These are phyloP conservation scores for Phytopythium vexans DNA, from an alignment of 352 stramenopile genomes.

Conservation along the genomic window DNA sequence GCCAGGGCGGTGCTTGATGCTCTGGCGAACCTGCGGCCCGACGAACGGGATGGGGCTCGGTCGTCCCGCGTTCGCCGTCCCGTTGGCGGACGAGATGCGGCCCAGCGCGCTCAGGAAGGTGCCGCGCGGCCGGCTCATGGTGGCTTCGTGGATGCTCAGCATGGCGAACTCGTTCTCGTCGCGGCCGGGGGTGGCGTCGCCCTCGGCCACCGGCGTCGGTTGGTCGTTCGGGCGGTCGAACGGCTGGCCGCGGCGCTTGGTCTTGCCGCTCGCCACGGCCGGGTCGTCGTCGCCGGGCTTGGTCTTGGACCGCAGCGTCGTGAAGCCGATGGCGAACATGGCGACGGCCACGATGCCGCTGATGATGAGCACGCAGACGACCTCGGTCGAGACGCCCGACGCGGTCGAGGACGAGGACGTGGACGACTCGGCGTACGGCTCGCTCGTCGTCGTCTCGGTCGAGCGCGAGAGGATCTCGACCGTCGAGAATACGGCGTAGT, in stretches of 20 bases:
- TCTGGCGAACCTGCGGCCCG: slow-evolving; percentile 41
- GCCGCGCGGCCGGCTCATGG: slow-evolving; percentile 48
- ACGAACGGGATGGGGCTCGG: slow-evolving; percentile 44
- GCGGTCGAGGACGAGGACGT: slow-evolving; percentile 12
- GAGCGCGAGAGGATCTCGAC: slow-evolving; percentile 27
- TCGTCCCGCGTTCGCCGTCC: slow-evolving; percentile 18
- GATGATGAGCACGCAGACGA: slow-evolving; percentile 67
- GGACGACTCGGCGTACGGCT: slow-evolving; percentile 28
- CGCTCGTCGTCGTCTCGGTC: slow-evolving; percentile 23
- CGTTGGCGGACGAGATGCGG: slow-evolving; percentile 13
- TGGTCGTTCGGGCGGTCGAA: slow-evolving; percentile 18
- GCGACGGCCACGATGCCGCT: slow-evolving; percentile 64
- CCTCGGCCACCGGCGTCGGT: slow-evolving; percentile 13
- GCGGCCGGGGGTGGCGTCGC: slow-evolving; percentile 22
- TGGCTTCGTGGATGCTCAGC: slow-evolving; percentile 68
- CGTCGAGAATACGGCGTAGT: slow-evolving; percentile 65
- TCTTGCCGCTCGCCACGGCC: slow-evolving; percentile 11
- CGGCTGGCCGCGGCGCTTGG: slow-evolving; percentile 23
- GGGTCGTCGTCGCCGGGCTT: slow-evolving; percentile 19
- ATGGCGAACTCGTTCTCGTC: slow-evolving; percentile 77
- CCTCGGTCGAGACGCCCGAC: slow-evolving; percentile 52
- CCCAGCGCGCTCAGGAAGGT: slow-evolving; percentile 49
- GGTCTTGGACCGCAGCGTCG: slow-evolving; percentile 52
- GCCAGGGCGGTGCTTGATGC: slow-evolving; percentile 32
- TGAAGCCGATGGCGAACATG: slow-evolving; percentile 59